Evolutionary conservation across 257 asterid species (phyloP).

Genomic region (Solanum chiquidenum): DNA sequence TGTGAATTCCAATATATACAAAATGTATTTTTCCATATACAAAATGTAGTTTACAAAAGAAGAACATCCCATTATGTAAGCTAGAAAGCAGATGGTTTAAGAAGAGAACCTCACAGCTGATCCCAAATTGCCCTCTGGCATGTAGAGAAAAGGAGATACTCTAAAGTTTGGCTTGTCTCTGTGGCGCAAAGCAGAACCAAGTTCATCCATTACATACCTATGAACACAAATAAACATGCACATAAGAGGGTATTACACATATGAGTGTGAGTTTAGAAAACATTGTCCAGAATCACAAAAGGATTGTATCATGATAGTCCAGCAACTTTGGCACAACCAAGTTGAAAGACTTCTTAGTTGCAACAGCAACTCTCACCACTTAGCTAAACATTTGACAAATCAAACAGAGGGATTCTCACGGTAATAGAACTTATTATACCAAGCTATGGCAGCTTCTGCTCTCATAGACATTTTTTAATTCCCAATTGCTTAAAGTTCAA

Average conservation of each 20-base stretch:
- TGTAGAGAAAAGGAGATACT: constrained; percentile 89
- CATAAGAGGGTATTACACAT: background rate
- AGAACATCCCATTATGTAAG: background rate
- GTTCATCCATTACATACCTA: constrained; percentile 99
- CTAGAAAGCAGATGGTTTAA: constrained; percentile 10
- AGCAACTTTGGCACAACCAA: background rate
- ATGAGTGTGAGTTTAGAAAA: background rate
- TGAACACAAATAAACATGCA: constrained; percentile 1
- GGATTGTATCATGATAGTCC: background rate
- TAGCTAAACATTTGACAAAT: background rate
- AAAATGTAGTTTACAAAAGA: background rate
- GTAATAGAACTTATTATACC: background rate
- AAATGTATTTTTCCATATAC: background rate
- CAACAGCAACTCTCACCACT: background rate
- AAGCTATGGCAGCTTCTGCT: background rate
- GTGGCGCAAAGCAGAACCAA: constrained; percentile 94
- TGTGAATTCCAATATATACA: background rate
- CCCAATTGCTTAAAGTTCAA: background rate
- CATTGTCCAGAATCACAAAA: background rate
- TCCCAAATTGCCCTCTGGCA: constrained; percentile 88
- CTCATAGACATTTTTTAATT: background rate
- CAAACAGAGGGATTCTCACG: background rate
- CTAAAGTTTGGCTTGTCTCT: constrained; percentile 85
- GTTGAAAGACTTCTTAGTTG: background rate
- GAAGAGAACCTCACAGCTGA: constrained; percentile 80